Base-by-base conservation (phyloP, 2,329 filamentous ascomycete species). In the Taxawa tesnikishii region DNA sequence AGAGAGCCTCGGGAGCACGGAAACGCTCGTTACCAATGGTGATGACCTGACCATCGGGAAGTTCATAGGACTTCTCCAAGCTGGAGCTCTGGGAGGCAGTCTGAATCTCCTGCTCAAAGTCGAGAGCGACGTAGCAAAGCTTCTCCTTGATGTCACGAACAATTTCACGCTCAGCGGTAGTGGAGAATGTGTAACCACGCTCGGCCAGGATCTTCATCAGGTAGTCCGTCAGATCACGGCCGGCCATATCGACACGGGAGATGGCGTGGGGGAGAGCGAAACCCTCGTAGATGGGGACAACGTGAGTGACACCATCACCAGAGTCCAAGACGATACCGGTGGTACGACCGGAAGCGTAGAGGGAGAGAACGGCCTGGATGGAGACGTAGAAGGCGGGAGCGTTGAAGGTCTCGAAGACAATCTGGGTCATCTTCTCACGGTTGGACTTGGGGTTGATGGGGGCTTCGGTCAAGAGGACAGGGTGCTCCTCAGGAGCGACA, bases 381-480 rank as follows among this genome's bases (percentile, higher is more conserved):
- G 90, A 96, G 73, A 98, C 90, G 77, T 98, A 98, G 79, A 98
- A 96, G 54, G 90, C 90, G 52, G 90, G 90, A 56, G 90, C 88
- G 74, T 98, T 96, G 80, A 98, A 98, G 55, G 90, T 98, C 79
- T 98, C 90, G 74, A 98, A 98, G 65, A 98, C 87, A 50, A 98
- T 98, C 74, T 98, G 90, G 53, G 90, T 96, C 90, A 98, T 98
- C 85, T 98, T 98, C 78, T 98, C 90, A 79, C 90, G 83, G 78
- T 98, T 98, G 73, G 83, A 93, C 79, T 96, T 96, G 66, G 90
- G 90, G 80, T 98, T 98, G 80, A 98, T 96, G 53, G 90, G 90
- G 55, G 90, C 90, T 75, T 98, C 90, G 54, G 90, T 98, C 65
- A 98, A 77, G 61, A 98, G 79, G 62, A 96, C 87, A 55, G 90